A percentile compares a stretch with the other conserved stretches of the same genome.
These are phyloP conservation scores for Escallonia rubra DNA, from an alignment of 129 eudicot genomes.

Conservation along the genomic window DNA sequence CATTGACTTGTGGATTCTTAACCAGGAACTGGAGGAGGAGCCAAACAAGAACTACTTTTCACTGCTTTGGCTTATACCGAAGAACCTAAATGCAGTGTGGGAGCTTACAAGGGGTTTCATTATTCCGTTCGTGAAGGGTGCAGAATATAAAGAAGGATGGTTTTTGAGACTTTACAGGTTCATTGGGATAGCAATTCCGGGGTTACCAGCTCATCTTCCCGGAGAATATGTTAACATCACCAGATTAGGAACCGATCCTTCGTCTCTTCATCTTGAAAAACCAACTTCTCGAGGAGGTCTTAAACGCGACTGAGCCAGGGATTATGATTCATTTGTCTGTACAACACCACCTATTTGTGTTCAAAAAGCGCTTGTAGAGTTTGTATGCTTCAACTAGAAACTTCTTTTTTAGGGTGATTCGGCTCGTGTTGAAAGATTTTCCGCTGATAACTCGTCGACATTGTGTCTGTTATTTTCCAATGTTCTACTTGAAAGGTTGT, in stretches of 20 bases:
- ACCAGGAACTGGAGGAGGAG: conserved; percentile 51
- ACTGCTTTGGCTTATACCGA: conserved; percentile 47
- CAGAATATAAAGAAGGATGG: conserved; percentile 56
- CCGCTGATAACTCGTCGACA: too few relatives aligned
- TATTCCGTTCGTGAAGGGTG: conserved; percentile 44
- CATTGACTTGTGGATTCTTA: not conserved
- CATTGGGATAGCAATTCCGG: conserved; percentile 52
- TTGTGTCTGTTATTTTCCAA: too few relatives aligned
- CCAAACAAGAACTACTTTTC: conserved; percentile 91
- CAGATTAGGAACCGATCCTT: conserved; percentile 32
- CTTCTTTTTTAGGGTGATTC: too few relatives aligned
- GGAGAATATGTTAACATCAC: conserved; percentile 59
- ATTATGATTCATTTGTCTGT: not conserved
- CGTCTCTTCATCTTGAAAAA: not conserved
- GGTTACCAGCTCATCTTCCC: conserved; percentile 59
- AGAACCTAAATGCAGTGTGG: conserved; percentile 48
- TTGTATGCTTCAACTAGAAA: too few relatives aligned
- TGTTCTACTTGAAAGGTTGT: too few relatives aligned
- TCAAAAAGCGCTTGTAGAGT: too few relatives aligned
- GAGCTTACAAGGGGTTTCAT: conserved; percentile 65
- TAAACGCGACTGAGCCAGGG: not conserved
- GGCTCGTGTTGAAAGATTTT: too few relatives aligned
- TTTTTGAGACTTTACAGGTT: conserved; percentile 33
- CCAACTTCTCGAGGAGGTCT: conserved; percentile 3
- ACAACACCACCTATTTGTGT: too few relatives aligned